phyloP scores from a whole-genome alignment of 2,329 filamentous ascomycete genomes.

The Arthrobotrys iridis region DNA sequence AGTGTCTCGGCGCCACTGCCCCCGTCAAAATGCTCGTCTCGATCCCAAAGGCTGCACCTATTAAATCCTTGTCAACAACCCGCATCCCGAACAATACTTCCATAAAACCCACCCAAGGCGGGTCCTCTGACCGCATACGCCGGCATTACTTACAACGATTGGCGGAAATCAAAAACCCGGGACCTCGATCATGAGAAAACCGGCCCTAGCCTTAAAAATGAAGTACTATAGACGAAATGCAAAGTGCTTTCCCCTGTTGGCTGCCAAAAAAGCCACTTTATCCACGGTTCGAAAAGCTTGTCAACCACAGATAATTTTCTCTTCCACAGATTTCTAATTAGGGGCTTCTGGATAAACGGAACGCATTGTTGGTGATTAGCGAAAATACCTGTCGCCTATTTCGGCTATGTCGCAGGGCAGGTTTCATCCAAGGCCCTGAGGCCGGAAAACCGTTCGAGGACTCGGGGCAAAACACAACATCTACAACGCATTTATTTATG shows the following conservation, averaged over 20 bases:
- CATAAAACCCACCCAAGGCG: conserved; percentile 23
- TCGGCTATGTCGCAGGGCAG: conserved; percentile 39
- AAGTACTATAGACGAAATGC: conserved; percentile 35
- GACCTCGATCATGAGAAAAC: neutral
- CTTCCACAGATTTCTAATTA: neutral
- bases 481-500: conserved; percentile 18
- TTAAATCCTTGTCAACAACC: neutral
- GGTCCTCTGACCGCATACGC: conserved; percentile 49
- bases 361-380: conserved; percentile 13
- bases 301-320: conserved; percentile 2
- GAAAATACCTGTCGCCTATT: conserved; percentile 37
- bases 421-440: conserved; percentile 13
- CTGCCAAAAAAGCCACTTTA: conserved; percentile 29
- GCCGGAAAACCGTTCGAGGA: neutral
- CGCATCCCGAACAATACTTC: conserved; percentile 6
- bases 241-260: neutral
- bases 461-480: conserved; percentile 11
- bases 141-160: conserved; percentile 18
- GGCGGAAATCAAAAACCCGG: conserved; percentile 43
- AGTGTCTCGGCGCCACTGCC: conserved; percentile 11
- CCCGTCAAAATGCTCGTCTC: conserved; percentile 28
- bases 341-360: conserved; percentile 23
- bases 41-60: conserved; percentile 7
- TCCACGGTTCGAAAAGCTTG: conserved; percentile 42
- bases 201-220: conserved; percentile 1